Conservation (phyloP, 1,284 basidiomycete species). For the Volvariella surrecta region DNA sequence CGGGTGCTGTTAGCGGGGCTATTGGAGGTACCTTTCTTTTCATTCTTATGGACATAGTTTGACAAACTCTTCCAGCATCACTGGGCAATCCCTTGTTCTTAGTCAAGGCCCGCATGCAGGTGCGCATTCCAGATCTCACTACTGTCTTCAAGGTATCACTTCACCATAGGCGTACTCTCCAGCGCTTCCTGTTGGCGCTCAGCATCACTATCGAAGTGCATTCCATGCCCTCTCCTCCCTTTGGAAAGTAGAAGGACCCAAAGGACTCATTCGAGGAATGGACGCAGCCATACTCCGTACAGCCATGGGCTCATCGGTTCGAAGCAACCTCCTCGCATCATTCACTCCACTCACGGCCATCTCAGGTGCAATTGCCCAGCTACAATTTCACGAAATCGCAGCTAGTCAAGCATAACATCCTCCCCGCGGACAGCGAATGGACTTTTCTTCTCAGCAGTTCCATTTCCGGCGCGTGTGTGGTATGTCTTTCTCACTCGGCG, state of each 20-base stretch:
- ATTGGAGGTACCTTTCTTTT: constrained; percentile 84
- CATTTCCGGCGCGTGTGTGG: constrained; percentile 88
- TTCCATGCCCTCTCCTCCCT: constrained; percentile 80
- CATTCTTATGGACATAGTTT: constrained; percentile 3
- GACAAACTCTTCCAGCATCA: constrained; percentile 42
- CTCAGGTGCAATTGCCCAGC: constrained; percentile 86
- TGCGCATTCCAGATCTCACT: constrained; percentile 23
- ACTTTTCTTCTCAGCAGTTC: constrained; percentile 86
- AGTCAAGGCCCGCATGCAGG: constrained; percentile 96
- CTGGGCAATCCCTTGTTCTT: constrained; percentile 94
- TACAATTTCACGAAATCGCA: constrained; percentile 90
- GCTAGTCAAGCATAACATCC: constrained; percentile 56
- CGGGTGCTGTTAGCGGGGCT: constrained; percentile 85
- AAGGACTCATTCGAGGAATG: too few species aligned
- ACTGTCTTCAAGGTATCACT: background rate
- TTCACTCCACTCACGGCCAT: too few species aligned
- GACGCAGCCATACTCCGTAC: constrained; percentile 92
- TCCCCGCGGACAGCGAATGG: constrained; percentile 70
- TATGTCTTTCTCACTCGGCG: constrained; percentile 23
- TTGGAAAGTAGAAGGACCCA: constrained; percentile 53
- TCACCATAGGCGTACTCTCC: constrained; percentile 76
- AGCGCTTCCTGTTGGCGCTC: constrained; percentile 87
- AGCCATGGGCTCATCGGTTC: constrained; percentile 79
- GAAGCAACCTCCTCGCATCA: background rate
- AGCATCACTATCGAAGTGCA: constrained; percentile 85